Percentiles rank a stretch among this genome's conserved stretches.
These are phyloP conservation scores for Myriosclerotinia curreyana DNA, from an alignment of 2,329 filamentous ascomycete species.

Conservation along the genomic window DNA sequence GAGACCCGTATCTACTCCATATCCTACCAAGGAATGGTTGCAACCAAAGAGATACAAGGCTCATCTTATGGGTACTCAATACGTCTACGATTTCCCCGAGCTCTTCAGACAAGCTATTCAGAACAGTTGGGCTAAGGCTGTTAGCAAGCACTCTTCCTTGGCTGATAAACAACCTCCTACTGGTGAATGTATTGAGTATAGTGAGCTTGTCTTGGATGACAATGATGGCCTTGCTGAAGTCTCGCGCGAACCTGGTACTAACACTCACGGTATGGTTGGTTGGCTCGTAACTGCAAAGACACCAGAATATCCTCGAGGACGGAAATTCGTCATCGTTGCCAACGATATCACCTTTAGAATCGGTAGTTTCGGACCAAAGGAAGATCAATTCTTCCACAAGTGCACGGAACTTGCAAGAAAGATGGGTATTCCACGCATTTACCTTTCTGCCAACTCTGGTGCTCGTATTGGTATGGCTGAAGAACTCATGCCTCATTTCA, in stretches of 20 bases:
- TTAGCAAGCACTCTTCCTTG: constrained; percentile 69
- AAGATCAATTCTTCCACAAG: constrained; percentile 99
- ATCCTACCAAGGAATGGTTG: constrained; percentile 96
- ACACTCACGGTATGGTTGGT: constrained; percentile 96
- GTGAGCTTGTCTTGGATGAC: constrained; percentile 92
- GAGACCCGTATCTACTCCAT: constrained; percentile 84
- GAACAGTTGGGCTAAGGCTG: constrained; percentile 82
- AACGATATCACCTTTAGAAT: constrained; percentile 99
- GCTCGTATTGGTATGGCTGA: constrained; percentile 95
- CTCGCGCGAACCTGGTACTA: constrained; percentile 89
- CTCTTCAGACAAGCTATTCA: constrained; percentile 97
- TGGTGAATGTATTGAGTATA: constrained; percentile 91
- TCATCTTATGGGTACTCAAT: constrained; percentile 98
- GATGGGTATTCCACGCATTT: constrained; percentile 93
- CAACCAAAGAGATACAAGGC: constrained; percentile 99
- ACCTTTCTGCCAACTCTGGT: constrained; percentile 97
- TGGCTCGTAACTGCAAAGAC: constrained; percentile 95
- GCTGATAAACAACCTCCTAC: constrained; percentile 76
- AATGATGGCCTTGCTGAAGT: constrained; percentile 89
- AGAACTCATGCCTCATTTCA: constrained; percentile 95
- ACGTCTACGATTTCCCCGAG: constrained; percentile 99
- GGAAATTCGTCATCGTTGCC: constrained; percentile 92
- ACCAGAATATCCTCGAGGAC: constrained; percentile 88
- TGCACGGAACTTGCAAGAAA: constrained; percentile 94
- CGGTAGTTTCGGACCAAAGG: constrained; percentile 91